Percentiles rank a stretch among this genome's conserved stretches.
phyloP scores from a whole-genome alignment of 345 rosid genomes.

The Pistacia integerrima region DNA sequence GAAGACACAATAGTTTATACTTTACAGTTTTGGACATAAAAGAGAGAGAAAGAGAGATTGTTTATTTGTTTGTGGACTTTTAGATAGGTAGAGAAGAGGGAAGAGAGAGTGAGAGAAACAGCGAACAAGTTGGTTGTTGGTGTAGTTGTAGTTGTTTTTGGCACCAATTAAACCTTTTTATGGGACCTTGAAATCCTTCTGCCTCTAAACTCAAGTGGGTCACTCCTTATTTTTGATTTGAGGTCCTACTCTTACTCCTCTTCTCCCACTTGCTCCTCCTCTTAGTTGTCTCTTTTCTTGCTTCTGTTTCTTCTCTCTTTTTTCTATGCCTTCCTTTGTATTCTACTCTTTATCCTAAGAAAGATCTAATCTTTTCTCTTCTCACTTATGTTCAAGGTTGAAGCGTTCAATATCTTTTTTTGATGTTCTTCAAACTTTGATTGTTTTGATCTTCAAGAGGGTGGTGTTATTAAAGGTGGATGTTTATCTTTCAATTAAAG shows the following conservation, averaged over 20 bases:
- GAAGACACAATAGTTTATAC: background rate
- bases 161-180: constrained; percentile 33
- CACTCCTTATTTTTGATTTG: constrained; percentile 23
- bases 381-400: background rate
- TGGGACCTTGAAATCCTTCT: constrained; percentile 43
- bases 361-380: constrained; percentile 25
- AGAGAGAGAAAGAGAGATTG: constrained; percentile 13
- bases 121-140: constrained; percentile 17
- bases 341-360: constrained; percentile 23
- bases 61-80: constrained; percentile 11
- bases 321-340: constrained; percentile 16
- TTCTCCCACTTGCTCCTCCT: constrained; percentile 44
- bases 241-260: constrained; percentile 33
- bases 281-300: constrained; percentile 29
- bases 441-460: constrained; percentile 11
- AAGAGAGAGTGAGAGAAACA: constrained; percentile 8
- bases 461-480: constrained; percentile 19
- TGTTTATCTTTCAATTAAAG: constrained; percentile 31
- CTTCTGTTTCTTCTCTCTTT: constrained; percentile 22
- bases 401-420: constrained; percentile 6
- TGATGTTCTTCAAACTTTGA: constrained; percentile 9
- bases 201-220: constrained; percentile 42
- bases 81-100: background rate
- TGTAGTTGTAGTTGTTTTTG: constrained; percentile 25
- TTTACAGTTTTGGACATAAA: background rate